phyloP scores from a whole-genome alignment of 225 moss, liverwort and hornwort species.

The Pleurozium schreberi region DNA sequence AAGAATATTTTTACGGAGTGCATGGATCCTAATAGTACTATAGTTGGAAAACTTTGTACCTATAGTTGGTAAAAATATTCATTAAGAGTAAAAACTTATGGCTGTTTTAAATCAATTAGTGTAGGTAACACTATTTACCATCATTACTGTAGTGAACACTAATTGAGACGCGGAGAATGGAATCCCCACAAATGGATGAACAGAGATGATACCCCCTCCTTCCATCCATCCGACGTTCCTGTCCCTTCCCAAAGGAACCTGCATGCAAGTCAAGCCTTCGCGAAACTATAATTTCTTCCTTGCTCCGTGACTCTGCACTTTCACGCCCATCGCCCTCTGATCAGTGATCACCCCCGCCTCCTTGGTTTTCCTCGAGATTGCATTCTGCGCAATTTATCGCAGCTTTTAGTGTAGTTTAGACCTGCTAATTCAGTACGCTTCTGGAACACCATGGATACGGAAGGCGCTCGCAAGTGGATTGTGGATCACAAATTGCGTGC shows the following conservation, averaged over 20 bases:
- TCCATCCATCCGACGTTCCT: neutral
- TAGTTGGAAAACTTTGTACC: too few relatives aligned
- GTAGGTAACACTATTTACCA: too few relatives aligned
- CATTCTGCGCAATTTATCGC: neutral
- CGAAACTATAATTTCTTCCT: neutral
- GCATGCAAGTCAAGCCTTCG: neutral
- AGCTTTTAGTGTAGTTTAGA: neutral
- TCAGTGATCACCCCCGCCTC: neutral
- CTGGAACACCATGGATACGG: neutral
- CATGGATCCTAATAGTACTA: too few relatives aligned
- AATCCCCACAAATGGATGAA: neutral
- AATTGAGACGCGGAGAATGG: neutral
- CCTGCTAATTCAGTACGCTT: neutral
- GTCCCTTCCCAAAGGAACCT: neutral
- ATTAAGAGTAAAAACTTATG: too few relatives aligned
- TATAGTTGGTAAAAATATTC: too few relatives aligned
- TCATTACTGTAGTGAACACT: too few relatives aligned
- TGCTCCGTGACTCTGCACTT: neutral
- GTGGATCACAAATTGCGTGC: slow-evolving; percentile 6
- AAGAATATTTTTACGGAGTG: too few relatives aligned
- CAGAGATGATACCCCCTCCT: neutral
- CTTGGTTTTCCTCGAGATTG: neutral
- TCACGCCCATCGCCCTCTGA: neutral
- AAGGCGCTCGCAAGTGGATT: neutral
- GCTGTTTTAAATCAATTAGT: too few relatives aligned